Evolutionary conservation across 768 basidiomycete genomes (phyloP), one percentile per base, ranked within the genome.

Genomic region (Tubosaeta brunneosetosa): DNA sequence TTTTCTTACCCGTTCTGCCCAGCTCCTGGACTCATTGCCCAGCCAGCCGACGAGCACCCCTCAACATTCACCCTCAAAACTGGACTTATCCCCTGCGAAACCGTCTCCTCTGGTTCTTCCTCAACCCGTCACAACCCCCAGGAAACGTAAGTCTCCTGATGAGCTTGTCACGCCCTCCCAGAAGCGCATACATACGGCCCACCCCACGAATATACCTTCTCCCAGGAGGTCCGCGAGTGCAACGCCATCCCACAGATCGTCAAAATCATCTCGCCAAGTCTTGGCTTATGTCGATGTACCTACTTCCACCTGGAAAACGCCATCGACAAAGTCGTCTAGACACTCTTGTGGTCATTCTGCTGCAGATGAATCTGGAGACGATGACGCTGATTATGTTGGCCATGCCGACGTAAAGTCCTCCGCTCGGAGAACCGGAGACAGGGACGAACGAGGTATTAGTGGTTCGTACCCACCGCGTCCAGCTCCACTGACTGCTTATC

Each of bases 361-460:
- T 77, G 85, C 22, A 22, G 22, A 14, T 63, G 82, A 82, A 2
- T 80, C 80, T 2, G 78, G 77, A 2, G 80, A 80, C 4, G 66
- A 71, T 4, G 60, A 57, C 1, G 77, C 74, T 57, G 12, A 49
- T 36, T 38, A 66, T 66, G 40, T 68, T 49, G 50, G 41, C 12
- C 65, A 32, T 32, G 73, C 77, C 38, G 71, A 66, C 22, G 63
- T 72, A 6, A 78, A 76, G 61, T 78, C 76, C 16, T 81, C 83
- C 32, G 75, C 74, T 37, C 77, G 79, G 46, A 77, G 82, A 19
- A 85, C 83, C 1, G 87, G 87, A 4, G 88, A 87, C 49, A 74
- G 90, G 36, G 89, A 91, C 61, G 87, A 88, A 22, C 75, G 88
- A 72, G 83, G 86, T 88, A 68, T 17, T 17, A 11, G 31, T 10